These are phyloP conservation scores for Bassia scoparia DNA, from an alignment of 148 eudicot species.

Conservation along the genomic window DNA sequence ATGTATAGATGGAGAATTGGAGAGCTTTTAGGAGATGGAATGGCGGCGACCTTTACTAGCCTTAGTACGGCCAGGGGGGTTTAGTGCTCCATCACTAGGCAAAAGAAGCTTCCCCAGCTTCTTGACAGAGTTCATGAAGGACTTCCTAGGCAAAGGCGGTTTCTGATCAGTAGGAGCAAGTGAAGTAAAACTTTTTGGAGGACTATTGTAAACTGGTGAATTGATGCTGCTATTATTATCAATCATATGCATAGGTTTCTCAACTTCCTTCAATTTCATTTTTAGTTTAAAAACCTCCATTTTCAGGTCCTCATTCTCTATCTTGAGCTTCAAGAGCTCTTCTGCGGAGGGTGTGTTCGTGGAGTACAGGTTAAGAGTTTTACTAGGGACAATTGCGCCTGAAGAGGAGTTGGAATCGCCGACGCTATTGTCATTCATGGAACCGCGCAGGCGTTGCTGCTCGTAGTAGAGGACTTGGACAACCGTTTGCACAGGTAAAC, in stretches of 20 bases:
- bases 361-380: slow-evolving; percentile 22
- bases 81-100: slow-evolving; percentile 29
- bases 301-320: slow-evolving; percentile 79
- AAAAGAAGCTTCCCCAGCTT: slow-evolving; percentile 55
- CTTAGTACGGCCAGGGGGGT: slow-evolving; percentile 41
- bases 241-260: slow-evolving; percentile 20
- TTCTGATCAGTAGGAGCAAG: slow-evolving; percentile 28
- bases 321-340: slow-evolving; percentile 42
- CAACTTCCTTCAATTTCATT: slow-evolving; percentile 57
- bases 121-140: slow-evolving; percentile 58
- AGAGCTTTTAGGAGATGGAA: slow-evolving; percentile 47
- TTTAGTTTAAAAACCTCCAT: slow-evolving; percentile 69
- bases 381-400: slow-evolving; percentile 22
- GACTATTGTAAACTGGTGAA: slow-evolving; percentile 32
- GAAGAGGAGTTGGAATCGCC: slow-evolving; percentile 28
- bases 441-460: slow-evolving; percentile 78
- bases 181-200: slow-evolving; percentile 28
- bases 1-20: neutral
- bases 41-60: slow-evolving; percentile 50
- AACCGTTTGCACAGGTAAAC: slow-evolving; percentile 87
- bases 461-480: slow-evolving; percentile 91
- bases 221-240: slow-evolving; percentile 6
- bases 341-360: slow-evolving; percentile 25
- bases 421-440: slow-evolving; percentile 27
- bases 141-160: slow-evolving; percentile 60